A percentile compares a stretch with the other conserved stretches of the same genome.
phyloP scores from a whole-genome alignment of 1,284 basidiomycete genomes.

The Cutaneotrichosporon dermatis region DNA sequence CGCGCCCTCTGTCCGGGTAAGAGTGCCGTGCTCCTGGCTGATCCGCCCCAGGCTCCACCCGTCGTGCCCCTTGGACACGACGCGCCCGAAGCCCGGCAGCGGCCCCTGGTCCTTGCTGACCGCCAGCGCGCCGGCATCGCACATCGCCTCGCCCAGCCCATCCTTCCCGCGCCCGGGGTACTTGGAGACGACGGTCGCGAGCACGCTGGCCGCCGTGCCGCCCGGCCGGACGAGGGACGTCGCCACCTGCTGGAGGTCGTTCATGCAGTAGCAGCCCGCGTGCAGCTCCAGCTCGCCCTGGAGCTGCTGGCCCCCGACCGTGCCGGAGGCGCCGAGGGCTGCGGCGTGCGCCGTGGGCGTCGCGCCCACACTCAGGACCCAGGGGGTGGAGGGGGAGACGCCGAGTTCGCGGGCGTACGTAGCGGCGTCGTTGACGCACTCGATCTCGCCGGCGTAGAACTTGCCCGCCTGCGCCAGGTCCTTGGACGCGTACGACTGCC shows the following conservation, averaged over 20 bases:
- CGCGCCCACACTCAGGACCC: constrained; percentile 72
- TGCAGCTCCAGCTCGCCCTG: constrained; percentile 64
- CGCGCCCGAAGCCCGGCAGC: constrained; percentile 64
- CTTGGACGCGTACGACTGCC: constrained; percentile 66
- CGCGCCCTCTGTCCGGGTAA: constrained; percentile 49
- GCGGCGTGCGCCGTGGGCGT: constrained; percentile 77
- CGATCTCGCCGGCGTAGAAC: constrained; percentile 67
- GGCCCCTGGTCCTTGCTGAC: constrained; percentile 80
- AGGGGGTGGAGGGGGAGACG: constrained; percentile 43
- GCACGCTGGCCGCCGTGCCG: constrained; percentile 57
- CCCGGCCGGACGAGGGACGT: constrained; percentile 59
- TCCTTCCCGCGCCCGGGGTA: constrained; percentile 59
- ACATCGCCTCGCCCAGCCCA: constrained; percentile 50
- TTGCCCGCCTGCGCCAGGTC: constrained; percentile 60
- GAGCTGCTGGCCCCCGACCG: constrained; percentile 42
- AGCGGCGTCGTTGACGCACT: constrained; percentile 65
- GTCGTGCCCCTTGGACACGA: constrained; percentile 52
- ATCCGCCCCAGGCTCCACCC: constrained; percentile 69
- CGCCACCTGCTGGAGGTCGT: constrained; percentile 76
- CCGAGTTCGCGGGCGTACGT: constrained; percentile 53
- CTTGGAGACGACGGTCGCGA: constrained; percentile 68
- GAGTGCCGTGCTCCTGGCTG: constrained; percentile 73
- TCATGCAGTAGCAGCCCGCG: constrained; percentile 71
- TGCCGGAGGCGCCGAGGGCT: background rate
- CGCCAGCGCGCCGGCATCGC: constrained; percentile 76